These are phyloP conservation scores for Aspergillus carlsbadensis DNA, from an alignment of 495 filamentous ascomycete species.

Conservation along the genomic window DNA sequence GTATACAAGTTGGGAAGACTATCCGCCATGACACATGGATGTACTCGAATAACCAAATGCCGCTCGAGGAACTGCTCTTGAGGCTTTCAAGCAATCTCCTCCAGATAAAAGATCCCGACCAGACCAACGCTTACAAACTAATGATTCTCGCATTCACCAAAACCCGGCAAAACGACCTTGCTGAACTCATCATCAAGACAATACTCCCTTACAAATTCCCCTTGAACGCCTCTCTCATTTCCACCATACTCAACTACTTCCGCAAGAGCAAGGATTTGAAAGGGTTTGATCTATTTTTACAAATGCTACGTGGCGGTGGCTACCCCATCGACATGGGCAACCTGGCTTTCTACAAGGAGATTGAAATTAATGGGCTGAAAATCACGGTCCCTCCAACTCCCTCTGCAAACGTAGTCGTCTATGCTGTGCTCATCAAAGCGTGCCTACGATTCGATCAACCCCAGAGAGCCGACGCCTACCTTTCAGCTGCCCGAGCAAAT, in stretches of 20 bases:
- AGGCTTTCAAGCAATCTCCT: constrained; percentile 37
- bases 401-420: constrained; percentile 36
- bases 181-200: constrained; percentile 37
- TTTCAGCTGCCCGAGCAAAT: constrained; percentile 33
- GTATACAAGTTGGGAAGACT: constrained; percentile 28
- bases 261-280: constrained; percentile 46
- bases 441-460: constrained; percentile 45
- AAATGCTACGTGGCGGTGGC: constrained; percentile 39
- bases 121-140: constrained; percentile 28
- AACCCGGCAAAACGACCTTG: constrained; percentile 43
- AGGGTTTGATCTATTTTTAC: constrained; percentile 42
- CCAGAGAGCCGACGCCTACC: constrained; percentile 44
- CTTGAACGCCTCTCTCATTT: constrained; percentile 35
- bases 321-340: constrained; percentile 40
- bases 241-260: constrained; percentile 36
- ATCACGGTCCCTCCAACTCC: constrained; percentile 38
- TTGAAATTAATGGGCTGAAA: constrained; percentile 36
- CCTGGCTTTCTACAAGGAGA: constrained; percentile 28
- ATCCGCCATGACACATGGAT: constrained; percentile 31
- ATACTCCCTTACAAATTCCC: constrained; percentile 41
- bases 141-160: constrained; percentile 42
- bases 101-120: constrained; percentile 37
- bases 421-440: constrained; percentile 34
- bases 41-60: constrained; percentile 33
- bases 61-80: constrained; percentile 37